Base-by-base conservation (phyloP, 1,284 basidiomycete genomes). In the Chondrostereum purpureum region DNA sequence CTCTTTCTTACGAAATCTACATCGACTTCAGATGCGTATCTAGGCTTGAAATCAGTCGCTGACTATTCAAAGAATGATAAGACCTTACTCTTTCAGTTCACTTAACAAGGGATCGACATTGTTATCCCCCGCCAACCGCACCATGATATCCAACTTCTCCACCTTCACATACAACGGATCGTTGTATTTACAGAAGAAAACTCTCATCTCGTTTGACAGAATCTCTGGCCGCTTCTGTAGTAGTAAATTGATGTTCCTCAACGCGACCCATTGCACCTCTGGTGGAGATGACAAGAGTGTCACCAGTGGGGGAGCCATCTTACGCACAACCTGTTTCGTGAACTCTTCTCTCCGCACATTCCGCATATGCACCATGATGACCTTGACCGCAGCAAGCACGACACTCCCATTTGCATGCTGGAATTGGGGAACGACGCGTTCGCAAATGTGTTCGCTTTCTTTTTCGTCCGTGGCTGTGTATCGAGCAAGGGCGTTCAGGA, bases 111-210 rank as follows among this genome's bases (percentile, higher is more conserved):
- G 92, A 62, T 96, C 88, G 3, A 97, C 91, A 55, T 98, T 99
- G 60, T 83, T 85, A 50, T 96, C 92, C 22, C 78, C 78, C 2
- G 92, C 94, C 44, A 99, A 71, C 45, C 92, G 82, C 51, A 97
- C 92, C 94, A 99, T 98, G 64, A 98, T 97, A 57, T 97, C 96
- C 50, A 99, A 71, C 65, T 99, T 99, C 65, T 96, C 95, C 42
- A 98, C 80, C 69, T 99, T 99, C 65, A 98, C 93, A 61, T 99
- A 99, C 23, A 94, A 73, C 2, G 96, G 95, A 60, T 99, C 96
- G 63, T 98, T 99, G 72, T 99, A 99, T 66, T 99, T 99, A 84
- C 96, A 99, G 73, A 99, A 99, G 66, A 99, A 99, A 18, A 99
- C 94, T 47, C 93, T 83, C 83, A 99, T 93, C 67, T 99, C 95